Evolutionary conservation across 306 rosid genomes (phyloP), one percentile per base, ranked within the genome.

Genomic region (Pachyrhizus erosus): DNA sequence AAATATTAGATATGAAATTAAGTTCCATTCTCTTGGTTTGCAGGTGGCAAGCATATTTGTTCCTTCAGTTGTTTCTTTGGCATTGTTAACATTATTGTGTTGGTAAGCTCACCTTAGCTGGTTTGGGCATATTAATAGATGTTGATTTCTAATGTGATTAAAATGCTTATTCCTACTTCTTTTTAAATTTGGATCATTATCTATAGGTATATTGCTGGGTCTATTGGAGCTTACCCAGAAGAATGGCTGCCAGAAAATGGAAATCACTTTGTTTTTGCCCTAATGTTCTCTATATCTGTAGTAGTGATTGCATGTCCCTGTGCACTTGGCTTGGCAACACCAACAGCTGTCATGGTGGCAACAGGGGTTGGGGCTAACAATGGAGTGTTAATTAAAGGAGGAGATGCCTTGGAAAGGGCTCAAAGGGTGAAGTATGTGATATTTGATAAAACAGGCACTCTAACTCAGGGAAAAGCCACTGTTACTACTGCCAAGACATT

Each of bases 271-370:
- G 99, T 96, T 4, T 92, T 96, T 84, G 94, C 99, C 64, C 96
- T 96, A 33, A 96, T 96, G 99, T 96, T 96, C 86, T 89, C 98
- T 39, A 96, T 96, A 87, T 82, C 98, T 43, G 98, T 93, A 23
- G 96, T 96, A 72, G 99, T 96, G 78, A 93, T 96, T 86, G 97
- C 99, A 43, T 96, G 99, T 70, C 99, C 99, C 17, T 96, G 99
- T 89, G 99, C 99, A 9, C 96, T 96, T 76, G 99, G 99, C 75
- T 91, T 96, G 89, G 99, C 99, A 82, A 96, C 99, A 52, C 99
- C 98, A 42, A 96, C 99, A 4, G 99, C 99, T 66, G 96, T 96
- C 83, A 96, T 96, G 99, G 99, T 96, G 80, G 99, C 98, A 12
- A 93, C 99, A 1, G 99, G 99, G 62, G 96, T 96, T 83, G 99